Evolutionary conservation across 2,329 filamentous ascomycete genomes (phyloP).

Genomic region (Plenodomus lindquistii): DNA sequence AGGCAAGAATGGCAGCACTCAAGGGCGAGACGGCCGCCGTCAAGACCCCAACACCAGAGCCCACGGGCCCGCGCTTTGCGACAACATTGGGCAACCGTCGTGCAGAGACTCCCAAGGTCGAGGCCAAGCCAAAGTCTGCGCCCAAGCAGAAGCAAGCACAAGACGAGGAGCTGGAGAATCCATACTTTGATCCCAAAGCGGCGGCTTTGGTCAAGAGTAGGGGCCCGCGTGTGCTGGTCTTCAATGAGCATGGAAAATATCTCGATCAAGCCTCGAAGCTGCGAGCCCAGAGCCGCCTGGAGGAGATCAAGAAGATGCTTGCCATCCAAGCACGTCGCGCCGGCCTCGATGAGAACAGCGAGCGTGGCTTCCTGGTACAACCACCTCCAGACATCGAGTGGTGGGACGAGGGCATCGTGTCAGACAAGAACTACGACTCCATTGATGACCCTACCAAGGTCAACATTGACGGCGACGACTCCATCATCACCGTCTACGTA

Average conservation of each 20-base stretch:
- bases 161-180: constrained; percentile 69
- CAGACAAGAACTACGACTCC: constrained; percentile 73
- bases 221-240: constrained; percentile 75
- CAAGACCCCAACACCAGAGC: constrained; percentile 42
- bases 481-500: constrained; percentile 86
- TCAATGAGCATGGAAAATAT: constrained; percentile 97
- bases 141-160: constrained; percentile 45
- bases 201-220: constrained; percentile 55
- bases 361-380: constrained; percentile 86
- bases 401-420: constrained; percentile 92
- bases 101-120: constrained; percentile 43
- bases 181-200: constrained; percentile 77
- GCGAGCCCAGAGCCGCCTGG: constrained; percentile 82
- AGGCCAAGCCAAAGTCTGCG: constrained; percentile 35
- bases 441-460: constrained; percentile 68
- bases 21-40: constrained; percentile 66
- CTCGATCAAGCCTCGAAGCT: constrained; percentile 91
- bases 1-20: constrained; percentile 36
- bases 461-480: constrained; percentile 77
- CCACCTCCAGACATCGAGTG: constrained; percentile 88
- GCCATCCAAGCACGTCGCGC: constrained; percentile 84
- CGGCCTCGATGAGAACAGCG: constrained; percentile 91
- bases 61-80: constrained; percentile 57
- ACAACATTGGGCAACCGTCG: constrained; percentile 60
- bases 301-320: constrained; percentile 93